Evolutionary conservation across 1,284 basidiomycete genomes (phyloP).

Genomic region (Gastroboletus turbinatus): DNA sequence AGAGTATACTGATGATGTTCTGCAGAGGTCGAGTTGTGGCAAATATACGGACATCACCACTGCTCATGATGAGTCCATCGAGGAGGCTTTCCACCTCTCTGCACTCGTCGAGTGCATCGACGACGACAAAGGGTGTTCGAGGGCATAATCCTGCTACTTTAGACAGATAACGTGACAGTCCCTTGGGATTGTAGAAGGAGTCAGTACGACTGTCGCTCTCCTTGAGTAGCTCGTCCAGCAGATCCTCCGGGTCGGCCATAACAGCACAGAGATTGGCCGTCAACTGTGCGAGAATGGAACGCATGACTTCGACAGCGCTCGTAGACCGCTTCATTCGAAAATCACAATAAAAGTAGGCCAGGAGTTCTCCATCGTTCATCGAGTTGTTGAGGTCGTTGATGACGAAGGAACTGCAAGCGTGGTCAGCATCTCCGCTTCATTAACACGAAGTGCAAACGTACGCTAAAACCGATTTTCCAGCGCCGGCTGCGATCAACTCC

Average conservation of each 20-base stretch:
- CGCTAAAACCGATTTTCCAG: neutral
- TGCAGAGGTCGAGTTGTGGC: neutral
- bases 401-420: neutral
- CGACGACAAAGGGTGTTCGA: neutral
- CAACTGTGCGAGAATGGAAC: slow-evolving; percentile 6
- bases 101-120: neutral
- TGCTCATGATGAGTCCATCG: neutral
- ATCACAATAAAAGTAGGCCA: slow-evolving; percentile 2
- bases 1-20: neutral
- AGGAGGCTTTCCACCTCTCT: neutral
- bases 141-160: neutral
- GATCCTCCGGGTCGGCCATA: too few species aligned
- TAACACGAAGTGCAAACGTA: neutral
- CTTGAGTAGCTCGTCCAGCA: neutral
- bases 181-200: neutral
- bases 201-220: neutral
- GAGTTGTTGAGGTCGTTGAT: neutral
- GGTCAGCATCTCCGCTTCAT: neutral
- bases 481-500: neutral
- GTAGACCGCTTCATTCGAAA: slow-evolving; percentile 2
- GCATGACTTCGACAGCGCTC: slow-evolving; percentile 5
- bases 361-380: neutral
- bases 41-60: neutral
- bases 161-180: neutral
- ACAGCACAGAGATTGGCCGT: neutral